Percentiles rank a stretch among this genome's conserved stretches.
phyloP scores from a whole-genome alignment of 495 filamentous ascomycete species.

The Hyaloscypha hepaticicola region DNA sequence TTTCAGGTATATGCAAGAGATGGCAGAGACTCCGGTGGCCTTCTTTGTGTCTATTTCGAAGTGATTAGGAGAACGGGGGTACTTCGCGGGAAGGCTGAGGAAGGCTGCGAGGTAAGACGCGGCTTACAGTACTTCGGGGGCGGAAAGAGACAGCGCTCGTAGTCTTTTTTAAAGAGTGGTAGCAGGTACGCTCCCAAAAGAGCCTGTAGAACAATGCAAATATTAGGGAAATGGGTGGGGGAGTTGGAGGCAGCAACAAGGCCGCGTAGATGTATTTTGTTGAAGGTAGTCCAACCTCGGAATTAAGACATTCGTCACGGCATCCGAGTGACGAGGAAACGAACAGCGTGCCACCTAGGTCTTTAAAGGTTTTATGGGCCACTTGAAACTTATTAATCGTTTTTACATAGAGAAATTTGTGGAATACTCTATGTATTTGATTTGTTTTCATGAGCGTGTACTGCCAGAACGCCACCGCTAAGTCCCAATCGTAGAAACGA shows the following conservation, averaged over 20 bases:
- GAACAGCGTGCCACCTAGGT: background rate
- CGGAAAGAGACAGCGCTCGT: background rate
- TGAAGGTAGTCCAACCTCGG: background rate
- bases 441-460: background rate
- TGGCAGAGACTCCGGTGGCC: background rate
- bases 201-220: constrained; percentile 3
- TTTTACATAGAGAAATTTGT: background rate
- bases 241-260: background rate
- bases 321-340: background rate
- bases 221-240: background rate
- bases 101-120: constrained; percentile 6
- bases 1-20: background rate
- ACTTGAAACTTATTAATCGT: background rate
- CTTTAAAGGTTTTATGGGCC: background rate
- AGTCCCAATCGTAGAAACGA: constrained; percentile 2
- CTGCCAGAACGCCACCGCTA: constrained; percentile 23
- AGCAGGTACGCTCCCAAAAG: constrained; percentile 5
- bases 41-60: background rate
- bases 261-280: constrained; percentile 3
- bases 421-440: background rate
- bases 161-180: background rate
- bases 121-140: constrained; percentile 3
- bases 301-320: constrained; percentile 2
- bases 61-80: background rate
- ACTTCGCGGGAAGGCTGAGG: constrained; percentile 3